Evolutionary conservation across 2,329 filamentous ascomycete species (phyloP).

Genomic region (Tolypocladium tundrense): DNA sequence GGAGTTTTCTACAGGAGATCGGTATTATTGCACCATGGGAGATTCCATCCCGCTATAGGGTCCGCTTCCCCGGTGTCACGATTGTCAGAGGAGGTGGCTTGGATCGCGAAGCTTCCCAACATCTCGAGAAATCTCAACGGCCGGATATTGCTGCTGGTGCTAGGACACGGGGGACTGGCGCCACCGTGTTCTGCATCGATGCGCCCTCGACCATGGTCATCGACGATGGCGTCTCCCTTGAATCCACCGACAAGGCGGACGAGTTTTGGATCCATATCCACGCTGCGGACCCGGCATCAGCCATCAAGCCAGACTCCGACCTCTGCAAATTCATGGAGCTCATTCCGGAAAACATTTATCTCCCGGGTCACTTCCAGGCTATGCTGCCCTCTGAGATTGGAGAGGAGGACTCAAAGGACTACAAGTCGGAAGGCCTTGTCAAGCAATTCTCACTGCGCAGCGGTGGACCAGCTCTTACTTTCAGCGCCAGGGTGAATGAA

Average conservation of each 20-base stretch:
- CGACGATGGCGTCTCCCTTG: slow-evolving; percentile 69
- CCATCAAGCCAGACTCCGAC: slow-evolving; percentile 47
- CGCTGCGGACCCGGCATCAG: slow-evolving; percentile 67
- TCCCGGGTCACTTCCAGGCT: slow-evolving; percentile 44
- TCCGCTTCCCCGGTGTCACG: slow-evolving; percentile 39
- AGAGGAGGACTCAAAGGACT: slow-evolving; percentile 16
- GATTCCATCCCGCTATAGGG: slow-evolving; percentile 51
- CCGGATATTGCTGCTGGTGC: slow-evolving; percentile 35
- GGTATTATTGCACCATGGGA: slow-evolving; percentile 64
- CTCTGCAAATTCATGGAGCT: slow-evolving; percentile 52
- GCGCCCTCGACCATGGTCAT: slow-evolving; percentile 56
- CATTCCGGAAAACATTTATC: slow-evolving; percentile 48
- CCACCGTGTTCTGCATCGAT: slow-evolving; percentile 66
- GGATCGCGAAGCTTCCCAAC: slow-evolving; percentile 19
- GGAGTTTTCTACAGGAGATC: slow-evolving; percentile 66
- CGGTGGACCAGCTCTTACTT: slow-evolving; percentile 45
- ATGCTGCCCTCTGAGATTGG: slow-evolving; percentile 42
- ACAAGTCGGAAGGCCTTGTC: slow-evolving; percentile 28
- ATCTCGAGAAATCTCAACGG: slow-evolving; percentile 22
- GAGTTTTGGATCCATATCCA: slow-evolving; percentile 71
- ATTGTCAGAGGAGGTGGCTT: slow-evolving; percentile 33
- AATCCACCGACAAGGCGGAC: slow-evolving; percentile 38
- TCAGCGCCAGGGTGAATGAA: slow-evolving; percentile 47
- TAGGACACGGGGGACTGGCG: slow-evolving; percentile 47
- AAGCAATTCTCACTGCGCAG: slow-evolving; percentile 43